Base-by-base conservation (phyloP, 2,329 filamentous ascomycete species). In the Phoma sp. region DNA sequence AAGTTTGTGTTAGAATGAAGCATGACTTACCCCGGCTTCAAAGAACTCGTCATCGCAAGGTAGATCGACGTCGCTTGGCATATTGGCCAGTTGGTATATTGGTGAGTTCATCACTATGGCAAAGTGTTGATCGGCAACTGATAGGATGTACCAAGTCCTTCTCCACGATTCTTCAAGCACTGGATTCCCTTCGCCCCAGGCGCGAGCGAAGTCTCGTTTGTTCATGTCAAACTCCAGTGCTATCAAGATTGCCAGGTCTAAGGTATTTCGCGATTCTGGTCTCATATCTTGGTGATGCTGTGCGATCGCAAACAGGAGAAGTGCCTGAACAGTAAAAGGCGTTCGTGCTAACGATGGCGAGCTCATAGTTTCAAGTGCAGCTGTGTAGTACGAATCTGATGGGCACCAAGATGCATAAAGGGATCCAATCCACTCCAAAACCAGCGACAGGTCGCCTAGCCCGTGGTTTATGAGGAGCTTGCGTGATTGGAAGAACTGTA, bases 141-240 rank as follows among this genome's bases (percentile, higher is more conserved):
- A 91, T 5, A 90, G 59, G 64, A 85, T 90, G 89, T 92, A 96
- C 90, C 91, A 97, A 1, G 92, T 96, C 47, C 93, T 83, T 23
- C 92, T 84, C 84, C 91, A 89, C 67, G 88, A 92, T 74, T 97
- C 93, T 69, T 93, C 90, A 2, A 93, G 72, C 1, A 92, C 80
- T 0, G 85, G 80, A 56, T 88, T 84, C 2, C 84, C 84, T 34
- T 82, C 80, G 9, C 89, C 87, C 66, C 91, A 81, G 2, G 79
- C 74, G 0, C 78, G 76, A 0, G 91, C 88, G 72, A 87, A 96
- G 0, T 82, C 80, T 45, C 83, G 80, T n/a, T 83, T 84, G 68
- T 96, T 87, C 77, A 97, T 84, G 0, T 88, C 87, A n/a, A 96
- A 81, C 51, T 91, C 85, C 15, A 96, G 76, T 3, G 91, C 90